phyloP scores from a whole-genome alignment of 345 rosid genomes.

The Microthlaspi erraticum region DNA sequence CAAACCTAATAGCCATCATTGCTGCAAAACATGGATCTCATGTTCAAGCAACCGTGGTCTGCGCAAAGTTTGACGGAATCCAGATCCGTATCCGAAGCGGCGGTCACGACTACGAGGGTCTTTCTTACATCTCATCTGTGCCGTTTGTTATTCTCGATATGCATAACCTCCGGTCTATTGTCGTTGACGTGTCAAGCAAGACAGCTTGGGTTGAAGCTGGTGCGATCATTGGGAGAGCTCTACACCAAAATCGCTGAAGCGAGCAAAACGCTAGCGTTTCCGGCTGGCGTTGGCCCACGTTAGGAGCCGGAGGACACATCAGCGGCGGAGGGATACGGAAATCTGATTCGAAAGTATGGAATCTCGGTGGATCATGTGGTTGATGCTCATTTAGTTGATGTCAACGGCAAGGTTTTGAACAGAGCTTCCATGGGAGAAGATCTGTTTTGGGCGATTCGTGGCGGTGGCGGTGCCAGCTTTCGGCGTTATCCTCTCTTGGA shows the following conservation, averaged over 20 bases:
- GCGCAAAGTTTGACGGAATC: constrained; percentile 32
- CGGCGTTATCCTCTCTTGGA: constrained; percentile 56
- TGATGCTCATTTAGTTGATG: constrained; percentile 61
- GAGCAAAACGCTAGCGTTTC: constrained; percentile 53
- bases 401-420: constrained; percentile 50
- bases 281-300: constrained; percentile 51
- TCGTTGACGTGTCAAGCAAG: constrained; percentile 42
- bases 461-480: constrained; percentile 66
- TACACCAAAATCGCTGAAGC: constrained; percentile 52
- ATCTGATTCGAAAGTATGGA: constrained; percentile 61
- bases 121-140: constrained; percentile 32
- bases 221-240: constrained; percentile 59
- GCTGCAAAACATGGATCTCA: constrained; percentile 45
- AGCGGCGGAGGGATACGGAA: constrained; percentile 70
- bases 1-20: constrained; percentile 39
- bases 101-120: constrained; percentile 48
- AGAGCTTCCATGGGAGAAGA: constrained; percentile 57
- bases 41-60: constrained; percentile 46
- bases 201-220: constrained; percentile 63
- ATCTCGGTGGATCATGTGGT: constrained; percentile 53
- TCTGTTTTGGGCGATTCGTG: constrained; percentile 66
- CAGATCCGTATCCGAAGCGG: constrained; percentile 46
- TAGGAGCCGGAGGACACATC: constrained; percentile 60
- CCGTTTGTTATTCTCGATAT: constrained; percentile 53
- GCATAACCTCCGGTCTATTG: constrained; percentile 49